Base-by-base conservation (phyloP, 305 asterid genomes). In the Solanum hybrid region DNA sequence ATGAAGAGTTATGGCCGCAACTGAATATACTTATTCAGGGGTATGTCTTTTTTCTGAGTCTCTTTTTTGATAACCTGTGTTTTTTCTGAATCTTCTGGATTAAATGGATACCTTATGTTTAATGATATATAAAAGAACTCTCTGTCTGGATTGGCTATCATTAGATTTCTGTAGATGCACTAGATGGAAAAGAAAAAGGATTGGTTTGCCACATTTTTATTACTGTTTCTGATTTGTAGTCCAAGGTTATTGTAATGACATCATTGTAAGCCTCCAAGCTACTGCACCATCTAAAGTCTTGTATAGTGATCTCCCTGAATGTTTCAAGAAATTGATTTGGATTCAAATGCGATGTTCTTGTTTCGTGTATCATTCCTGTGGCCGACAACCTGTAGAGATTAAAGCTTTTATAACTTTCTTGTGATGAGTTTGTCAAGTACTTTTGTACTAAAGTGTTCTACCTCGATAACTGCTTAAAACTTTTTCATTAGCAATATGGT, bases 1-100 rank as follows among this genome's bases (percentile, higher is more conserved):
- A 97, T 75, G 96, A 95, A 72, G 99, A 96, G 79, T 90, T 96
- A 90, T 97, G 99, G 99, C 99, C 99, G 8, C 98, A 95, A 92
- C 94, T 97, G 75, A 95, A 94, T 90, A 97, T 93, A 87, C 93
- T 95, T 90, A 94, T 96, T 93, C 95, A 94, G 90, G 98, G 98
- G 99, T 97, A 95, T 15, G 95, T 71, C 42, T 56, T 51, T 86
- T 42, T 38, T 19, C 86, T 15, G 35, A 45, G 42, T 84, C 27
- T 26, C 15, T 71, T 19, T 71, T 72, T 73, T 73, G 19, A 29
- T 73, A 73, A 27, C 36, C 94, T 17, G 95, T 88, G 34, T 51
- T 56, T 31, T 86, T 37, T 29, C 87, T 17, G 27, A 45, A 37
- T 45, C 76, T 22, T 56, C 40, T 22, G 42, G 75, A 56, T 85